Conservation (phyloP, 768 basidiomycete species). For the Lactarius hatsudake region DNA sequence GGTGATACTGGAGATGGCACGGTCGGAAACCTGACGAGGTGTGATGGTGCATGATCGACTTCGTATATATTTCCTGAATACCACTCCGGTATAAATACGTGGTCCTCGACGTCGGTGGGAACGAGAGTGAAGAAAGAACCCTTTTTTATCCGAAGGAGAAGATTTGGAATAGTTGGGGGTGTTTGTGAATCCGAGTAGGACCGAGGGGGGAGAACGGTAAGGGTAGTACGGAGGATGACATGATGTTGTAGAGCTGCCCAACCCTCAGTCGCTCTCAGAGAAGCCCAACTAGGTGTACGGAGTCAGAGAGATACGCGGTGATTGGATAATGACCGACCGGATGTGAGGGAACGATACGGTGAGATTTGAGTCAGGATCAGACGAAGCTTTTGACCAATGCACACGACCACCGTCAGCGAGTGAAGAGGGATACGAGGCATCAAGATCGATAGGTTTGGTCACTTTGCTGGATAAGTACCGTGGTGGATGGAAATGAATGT, state of each 20-base stretch:
- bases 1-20: slow-evolving; percentile 41
- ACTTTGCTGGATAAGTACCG: slow-evolving; percentile 37
- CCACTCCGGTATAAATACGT: slow-evolving; percentile 51
- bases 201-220: slow-evolving; percentile 55
- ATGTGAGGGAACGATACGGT: slow-evolving; percentile 63
- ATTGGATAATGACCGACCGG: slow-evolving; percentile 39
- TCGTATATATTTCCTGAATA: slow-evolving; percentile 85
- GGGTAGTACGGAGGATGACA: slow-evolving; percentile 58
- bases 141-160: slow-evolving; percentile 62
- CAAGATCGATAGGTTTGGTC: slow-evolving; percentile 48
- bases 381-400: slow-evolving; percentile 50
- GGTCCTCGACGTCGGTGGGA: slow-evolving; percentile 36
- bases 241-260: slow-evolving; percentile 88
- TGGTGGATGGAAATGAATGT: not conserved
- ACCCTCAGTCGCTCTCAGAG: slow-evolving; percentile 72
- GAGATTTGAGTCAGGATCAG: slow-evolving; percentile 47
- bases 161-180: slow-evolving; percentile 36
- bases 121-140: slow-evolving; percentile 76
- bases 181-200: not conserved
- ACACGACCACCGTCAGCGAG: slow-evolving; percentile 61
- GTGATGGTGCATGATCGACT: slow-evolving; percentile 51
- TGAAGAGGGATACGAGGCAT: slow-evolving; percentile 59
- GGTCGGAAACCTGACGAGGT: slow-evolving; percentile 48
- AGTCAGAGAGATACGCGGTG: not conserved
- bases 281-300: slow-evolving; percentile 55